A percentile compares a stretch with the other conserved stretches of the same genome.
phyloP scores from a whole-genome alignment of 805 yeast genomes.

The Limtongia smithiae region DNA sequence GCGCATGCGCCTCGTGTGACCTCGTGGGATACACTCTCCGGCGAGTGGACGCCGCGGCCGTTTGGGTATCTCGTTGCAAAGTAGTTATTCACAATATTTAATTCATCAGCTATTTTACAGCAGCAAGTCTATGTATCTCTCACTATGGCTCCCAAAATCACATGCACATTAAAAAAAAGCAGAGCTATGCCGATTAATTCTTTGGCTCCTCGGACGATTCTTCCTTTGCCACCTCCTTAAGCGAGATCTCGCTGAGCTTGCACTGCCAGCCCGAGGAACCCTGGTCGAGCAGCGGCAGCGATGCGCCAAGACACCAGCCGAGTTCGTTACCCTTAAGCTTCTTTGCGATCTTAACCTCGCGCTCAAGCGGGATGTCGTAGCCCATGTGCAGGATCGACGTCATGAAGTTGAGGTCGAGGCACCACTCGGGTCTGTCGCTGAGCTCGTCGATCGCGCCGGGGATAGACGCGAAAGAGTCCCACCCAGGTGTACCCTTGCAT shows the following conservation, averaged over 20 bases:
- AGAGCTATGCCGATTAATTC: no score
- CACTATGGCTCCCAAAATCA: no score
- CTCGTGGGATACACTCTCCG: background rate
- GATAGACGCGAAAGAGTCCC: constrained; percentile 68
- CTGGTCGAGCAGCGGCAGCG: constrained; percentile 78
- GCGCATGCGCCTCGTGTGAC: background rate
- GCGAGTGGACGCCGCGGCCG: constrained; percentile 14
- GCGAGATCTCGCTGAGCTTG: constrained; percentile 31
- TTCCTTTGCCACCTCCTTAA: background rate
- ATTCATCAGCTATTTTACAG: no score
- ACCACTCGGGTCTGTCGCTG: constrained; percentile 84
- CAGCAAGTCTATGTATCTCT: no score
- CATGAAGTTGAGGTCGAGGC: constrained; percentile 87
- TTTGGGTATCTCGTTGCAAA: background rate
- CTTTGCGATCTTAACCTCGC: constrained; percentile 91
- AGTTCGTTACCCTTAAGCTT: constrained; percentile 84
- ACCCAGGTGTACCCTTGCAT: constrained; percentile 74
- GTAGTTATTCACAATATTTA: background rate
- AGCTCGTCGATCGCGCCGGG: constrained; percentile 65
- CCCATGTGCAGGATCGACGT: constrained; percentile 91
- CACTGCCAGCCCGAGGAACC: constrained; percentile 67
- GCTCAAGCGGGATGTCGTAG: constrained; percentile 83
- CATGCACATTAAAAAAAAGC: no score
- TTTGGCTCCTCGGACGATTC: no score
- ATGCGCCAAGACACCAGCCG: constrained; percentile 99